Conservation (phyloP, 345 rosid species). For the Fremontodendron californicum region DNA sequence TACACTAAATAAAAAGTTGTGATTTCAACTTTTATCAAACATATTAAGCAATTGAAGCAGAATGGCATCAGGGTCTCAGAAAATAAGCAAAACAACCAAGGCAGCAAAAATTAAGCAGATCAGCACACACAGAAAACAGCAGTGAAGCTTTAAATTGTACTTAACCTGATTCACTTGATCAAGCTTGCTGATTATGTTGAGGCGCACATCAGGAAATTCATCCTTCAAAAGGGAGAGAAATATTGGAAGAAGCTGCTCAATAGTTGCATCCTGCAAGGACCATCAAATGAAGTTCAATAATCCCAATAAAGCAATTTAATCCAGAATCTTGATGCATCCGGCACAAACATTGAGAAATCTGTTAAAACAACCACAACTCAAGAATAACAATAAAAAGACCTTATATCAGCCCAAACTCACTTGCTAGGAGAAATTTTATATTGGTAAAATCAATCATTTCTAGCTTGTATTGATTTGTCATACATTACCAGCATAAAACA, state of each 20-base stretch:
- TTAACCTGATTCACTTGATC: constrained; percentile 98
- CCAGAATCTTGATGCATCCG: neutral
- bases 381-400: neutral
- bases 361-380: constrained; percentile 2
- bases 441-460: neutral
- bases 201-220: constrained; percentile 95
- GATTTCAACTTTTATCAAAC: neutral
- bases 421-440: neutral
- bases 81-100: neutral
- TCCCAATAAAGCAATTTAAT: neutral
- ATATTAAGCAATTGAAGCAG: no score
- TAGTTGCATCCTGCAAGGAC: constrained; percentile 73
- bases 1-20: neutral
- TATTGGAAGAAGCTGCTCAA: constrained; percentile 95
- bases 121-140: neutral
- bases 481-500: neutral
- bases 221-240: constrained; percentile 93
- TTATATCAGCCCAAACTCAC: no score
- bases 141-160: neutral
- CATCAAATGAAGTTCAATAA: constrained; percentile 17
- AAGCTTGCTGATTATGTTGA: constrained; percentile 94
- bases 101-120: neutral
- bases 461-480: neutral
- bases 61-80: no score
- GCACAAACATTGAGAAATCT: neutral